phyloP scores from a whole-genome alignment of 257 asterid species.

The Prunella vulgaris region DNA sequence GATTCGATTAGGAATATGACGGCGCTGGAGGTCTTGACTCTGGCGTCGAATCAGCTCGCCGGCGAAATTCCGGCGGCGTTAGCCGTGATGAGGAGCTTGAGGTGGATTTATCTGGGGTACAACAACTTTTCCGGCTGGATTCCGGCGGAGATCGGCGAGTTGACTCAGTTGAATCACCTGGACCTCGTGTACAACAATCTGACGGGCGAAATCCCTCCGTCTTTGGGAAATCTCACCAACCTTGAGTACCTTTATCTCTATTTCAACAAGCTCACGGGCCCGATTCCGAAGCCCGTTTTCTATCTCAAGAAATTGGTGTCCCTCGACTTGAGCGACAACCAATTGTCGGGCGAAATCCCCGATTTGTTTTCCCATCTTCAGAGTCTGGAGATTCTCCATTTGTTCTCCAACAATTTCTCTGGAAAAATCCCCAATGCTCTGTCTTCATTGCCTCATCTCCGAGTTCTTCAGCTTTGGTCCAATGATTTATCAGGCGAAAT shows the following conservation, averaged over 20 bases:
- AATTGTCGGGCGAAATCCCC: conserved; percentile 61
- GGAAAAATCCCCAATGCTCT: conserved; percentile 66
- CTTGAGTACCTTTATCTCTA: conserved; percentile 63
- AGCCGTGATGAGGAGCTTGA: conserved; percentile 48
- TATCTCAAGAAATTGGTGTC: conserved; percentile 46
- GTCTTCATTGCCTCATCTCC: conserved; percentile 52
- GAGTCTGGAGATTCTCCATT: conserved; percentile 63
- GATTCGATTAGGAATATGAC: conserved; percentile 49
- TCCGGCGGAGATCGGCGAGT: conserved; percentile 55
- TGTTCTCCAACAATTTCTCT: conserved; percentile 63
- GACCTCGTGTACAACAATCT: conserved; percentile 76
- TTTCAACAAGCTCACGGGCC: conserved; percentile 66
- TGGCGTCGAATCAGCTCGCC: conserved; percentile 65
- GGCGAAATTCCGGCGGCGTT: conserved; percentile 56
- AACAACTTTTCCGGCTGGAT: conserved; percentile 75
- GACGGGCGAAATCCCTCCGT: conserved; percentile 73
- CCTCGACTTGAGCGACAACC: conserved; percentile 78
- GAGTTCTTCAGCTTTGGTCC: conserved; percentile 80
- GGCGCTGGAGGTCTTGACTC: conserved; percentile 48
- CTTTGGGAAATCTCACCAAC: conserved; percentile 69
- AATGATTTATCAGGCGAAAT: conserved; percentile 58
- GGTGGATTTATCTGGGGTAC: conserved; percentile 69
- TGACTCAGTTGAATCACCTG: conserved; percentile 48
- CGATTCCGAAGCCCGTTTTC: conserved; percentile 52
- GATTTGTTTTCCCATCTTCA: conserved; percentile 33